Evolutionary conservation across 139 green algal species (phyloP), one percentile per base, ranked within the genome.

Genomic region (Klebsormidium nitens): DNA sequence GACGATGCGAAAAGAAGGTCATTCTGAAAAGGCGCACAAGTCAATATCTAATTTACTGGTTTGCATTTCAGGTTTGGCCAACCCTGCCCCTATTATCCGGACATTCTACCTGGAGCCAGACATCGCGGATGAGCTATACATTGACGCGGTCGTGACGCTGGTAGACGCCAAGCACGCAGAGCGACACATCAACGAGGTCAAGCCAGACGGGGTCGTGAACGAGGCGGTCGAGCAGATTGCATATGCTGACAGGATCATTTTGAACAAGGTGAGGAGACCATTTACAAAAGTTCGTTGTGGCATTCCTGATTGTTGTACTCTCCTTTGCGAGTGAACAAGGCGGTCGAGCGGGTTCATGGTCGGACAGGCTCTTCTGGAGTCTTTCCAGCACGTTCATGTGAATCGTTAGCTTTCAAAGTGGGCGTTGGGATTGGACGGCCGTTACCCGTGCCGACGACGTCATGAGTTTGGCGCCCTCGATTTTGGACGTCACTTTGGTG

Each of bases 191-290:
- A 79, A 82, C 49, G 61, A 84, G 36, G 87, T 92, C 28, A 74
- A 74, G 69, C 79, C 71, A 0, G 86, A 86, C 31, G 71, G 81
- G 8, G 76, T 85, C 23, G 85, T 93, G 14, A 96, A 93, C 73
- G 93, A 98, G 78, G 88, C 91, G 5, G 71, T 96, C 46, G 82
- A 95, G 82, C 93, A 98, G 81, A 86, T 97, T 38, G 92, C 93
- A 1, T 96, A 92, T 71, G 93, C 93, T 2, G 93, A 98, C 69
- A 81, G 90, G 32, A 89, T 98, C 69, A 49, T 98, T 3, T 79
- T 98, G 14, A 98, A 98, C 88, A 98, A 97, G 79, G 87, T 95
- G 71, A 31, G 62, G 44, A n/a, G n/a, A n/a, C n/a, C n/a, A n/a
- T n/a, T n/a, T n/a, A n/a, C n/a, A n/a, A n/a, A n/a, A n/a, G n/a